Evolutionary conservation across 176 grass and related monocot species (phyloP), one percentile per base, ranked within the genome.

Genomic region (Cenchrus purpureus): DNA sequence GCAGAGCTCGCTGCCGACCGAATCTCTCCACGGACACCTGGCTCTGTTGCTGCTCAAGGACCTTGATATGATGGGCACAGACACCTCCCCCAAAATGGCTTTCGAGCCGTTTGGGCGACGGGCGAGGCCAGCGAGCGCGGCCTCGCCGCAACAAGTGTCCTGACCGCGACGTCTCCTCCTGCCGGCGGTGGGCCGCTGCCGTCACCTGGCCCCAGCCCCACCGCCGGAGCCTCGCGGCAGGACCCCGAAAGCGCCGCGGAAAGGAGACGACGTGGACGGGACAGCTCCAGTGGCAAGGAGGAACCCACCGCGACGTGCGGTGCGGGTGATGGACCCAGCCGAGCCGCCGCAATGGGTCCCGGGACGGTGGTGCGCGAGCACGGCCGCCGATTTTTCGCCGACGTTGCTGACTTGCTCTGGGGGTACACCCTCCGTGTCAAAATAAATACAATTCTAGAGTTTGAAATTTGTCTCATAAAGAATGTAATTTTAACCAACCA

Each of bases 61-160:
- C n/a, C 4, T 25, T 25, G 25, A 25, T 25, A 25, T 34, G 34
- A 34, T 34, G 3, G 34, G 34, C 34, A 34, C 34, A 3, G 34
- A 34, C 34, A 34, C 34, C 34, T 45, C 58, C 17, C 57, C 58
- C 0, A 16, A 11, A 12, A 15, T 28, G 1, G 75, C 84, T 25
- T 68, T 32, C 0, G 67, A 12, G 9, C 0, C 37, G 37, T 40
- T 3, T 40, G 37, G 37, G 37, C 37, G 25, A 25, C 25, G 25
- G 25, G 25, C 25, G 25, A 25, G 25, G 25, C 25, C 25, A 25
- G 25, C 25, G 56, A 12, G 9, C 0, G 2, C 10, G 53, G 53
- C 32, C 17, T n/a, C 4, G 16, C 7, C 61, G 40, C 51, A 79
- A 82, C 71, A 87, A 56, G 79, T 87, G 72, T 82, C 79, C 29